These are phyloP conservation scores for Grigorovia humatica DNA, from an alignment of 805 yeast species.

Conservation along the genomic window DNA sequence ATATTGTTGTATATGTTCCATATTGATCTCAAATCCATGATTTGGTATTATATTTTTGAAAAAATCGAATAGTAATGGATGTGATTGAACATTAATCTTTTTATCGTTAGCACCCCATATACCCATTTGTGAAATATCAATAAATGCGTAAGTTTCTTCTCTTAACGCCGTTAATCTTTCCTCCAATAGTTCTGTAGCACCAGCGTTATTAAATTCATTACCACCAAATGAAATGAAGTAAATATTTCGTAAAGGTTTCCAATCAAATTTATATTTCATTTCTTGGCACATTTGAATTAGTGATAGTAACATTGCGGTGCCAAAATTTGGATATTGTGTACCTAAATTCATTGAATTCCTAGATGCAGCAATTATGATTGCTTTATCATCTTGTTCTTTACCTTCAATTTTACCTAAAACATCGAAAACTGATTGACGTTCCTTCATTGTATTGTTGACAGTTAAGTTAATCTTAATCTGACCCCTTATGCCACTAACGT, in stretches of 20 bases:
- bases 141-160: slow-evolving; percentile 54
- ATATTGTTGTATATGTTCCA: slow-evolving; percentile 19
- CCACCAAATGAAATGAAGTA: slow-evolving; percentile 82
- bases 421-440: slow-evolving; percentile 65
- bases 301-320: slow-evolving; percentile 63
- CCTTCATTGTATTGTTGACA: slow-evolving; percentile 36
- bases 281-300: slow-evolving; percentile 57
- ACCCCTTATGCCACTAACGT: slow-evolving; percentile 14
- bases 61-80: slow-evolving; percentile 51
- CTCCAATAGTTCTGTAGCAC: slow-evolving; percentile 71
- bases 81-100: slow-evolving; percentile 44
- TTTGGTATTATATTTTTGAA: slow-evolving; percentile 24
- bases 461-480: slow-evolving; percentile 21
- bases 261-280: slow-evolving; percentile 51
- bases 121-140: slow-evolving; percentile 48
- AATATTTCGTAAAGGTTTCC: slow-evolving; percentile 78
- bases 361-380: slow-evolving; percentile 71
- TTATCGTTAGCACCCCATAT: slow-evolving; percentile 43
- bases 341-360: slow-evolving; percentile 73
- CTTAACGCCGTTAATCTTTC: slow-evolving; percentile 41
- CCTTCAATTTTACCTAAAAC: slow-evolving; percentile 71
- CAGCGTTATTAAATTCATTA: slow-evolving; percentile 68
- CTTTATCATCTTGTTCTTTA: slow-evolving; percentile 63
- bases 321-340: slow-evolving; percentile 61
- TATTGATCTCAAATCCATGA: slow-evolving; percentile 15